Conservation (phyloP, 805 yeast genomes). For the Hyphopichia homilentoma region DNA sequence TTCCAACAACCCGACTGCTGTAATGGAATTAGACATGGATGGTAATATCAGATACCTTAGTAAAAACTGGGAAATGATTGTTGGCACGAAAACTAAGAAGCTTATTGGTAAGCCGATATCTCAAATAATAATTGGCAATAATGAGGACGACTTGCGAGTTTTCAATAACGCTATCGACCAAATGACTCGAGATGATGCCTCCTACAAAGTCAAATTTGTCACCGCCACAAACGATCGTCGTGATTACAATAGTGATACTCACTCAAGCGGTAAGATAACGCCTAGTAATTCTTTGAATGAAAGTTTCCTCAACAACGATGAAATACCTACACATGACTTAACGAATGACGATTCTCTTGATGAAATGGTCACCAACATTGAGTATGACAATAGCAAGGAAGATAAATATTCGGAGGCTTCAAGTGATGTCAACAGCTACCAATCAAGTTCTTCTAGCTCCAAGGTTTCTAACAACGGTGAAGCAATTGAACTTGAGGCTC, state of each 20-base stretch:
- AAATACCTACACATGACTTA: not conserved
- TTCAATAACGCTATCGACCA: slow-evolving; percentile 66
- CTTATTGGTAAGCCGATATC: slow-evolving; percentile 57
- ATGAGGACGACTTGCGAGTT: slow-evolving; percentile 58
- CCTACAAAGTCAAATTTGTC: slow-evolving; percentile 72
- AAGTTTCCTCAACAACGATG: slow-evolving; percentile 8
- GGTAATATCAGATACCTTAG: slow-evolving; percentile 75
- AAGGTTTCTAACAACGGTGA: slow-evolving; percentile 53
- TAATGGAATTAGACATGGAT: slow-evolving; percentile 77
- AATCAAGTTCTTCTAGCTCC: slow-evolving; percentile 16
- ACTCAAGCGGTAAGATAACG: slow-evolving; percentile 17
- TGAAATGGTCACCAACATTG: not conserved
- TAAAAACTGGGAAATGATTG: slow-evolving; percentile 72
- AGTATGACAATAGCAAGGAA: slow-evolving; percentile 4
- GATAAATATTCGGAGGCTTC: not conserved
- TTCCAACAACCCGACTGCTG: slow-evolving; percentile 68
- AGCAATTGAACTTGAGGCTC: slow-evolving; percentile 80
- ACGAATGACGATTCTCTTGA: not conserved
- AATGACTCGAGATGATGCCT: slow-evolving; percentile 70
- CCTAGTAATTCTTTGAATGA: slow-evolving; percentile 19
- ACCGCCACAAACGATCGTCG: slow-evolving; percentile 41
- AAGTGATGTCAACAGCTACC: slow-evolving; percentile 1
- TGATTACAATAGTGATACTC: slow-evolving; percentile 2
- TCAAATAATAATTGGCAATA: slow-evolving; percentile 58
- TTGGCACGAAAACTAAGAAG: slow-evolving; percentile 60